Conservation (phyloP, 202 grass and related monocot genomes). For the Setaria viridis region DNA sequence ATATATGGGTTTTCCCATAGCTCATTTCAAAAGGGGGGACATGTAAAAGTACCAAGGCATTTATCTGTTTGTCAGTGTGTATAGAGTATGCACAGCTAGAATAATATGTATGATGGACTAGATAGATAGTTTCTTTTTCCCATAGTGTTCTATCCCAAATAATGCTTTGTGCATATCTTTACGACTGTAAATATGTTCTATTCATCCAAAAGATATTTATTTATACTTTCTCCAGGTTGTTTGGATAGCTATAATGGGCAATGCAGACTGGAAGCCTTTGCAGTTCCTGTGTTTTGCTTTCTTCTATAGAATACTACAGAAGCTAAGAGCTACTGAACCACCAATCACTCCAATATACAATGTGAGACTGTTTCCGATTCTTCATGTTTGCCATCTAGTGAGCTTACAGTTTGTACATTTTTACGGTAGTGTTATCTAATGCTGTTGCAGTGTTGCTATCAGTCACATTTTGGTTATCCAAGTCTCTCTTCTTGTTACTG, state of each 20-base stretch:
- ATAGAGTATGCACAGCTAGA: not conserved
- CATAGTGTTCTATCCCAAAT: constrained; percentile 22
- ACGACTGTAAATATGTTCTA: constrained; percentile 4
- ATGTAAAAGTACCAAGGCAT: constrained; percentile 13
- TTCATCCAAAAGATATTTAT: constrained; percentile 39
- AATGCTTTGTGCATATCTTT: not conserved
- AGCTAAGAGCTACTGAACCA: constrained; percentile 86
- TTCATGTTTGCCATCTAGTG: not conserved
- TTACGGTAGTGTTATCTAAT: constrained; percentile 1
- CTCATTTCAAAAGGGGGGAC: not conserved
- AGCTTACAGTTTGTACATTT: not conserved
- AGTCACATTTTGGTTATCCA: constrained; percentile 18
- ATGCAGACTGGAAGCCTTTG: constrained; percentile 91
- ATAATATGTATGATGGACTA: not conserved
- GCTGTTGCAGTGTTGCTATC: not conserved
- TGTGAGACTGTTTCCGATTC: constrained; percentile 59
- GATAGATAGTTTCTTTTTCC: not conserved
- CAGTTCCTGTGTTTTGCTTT: constrained; percentile 92
- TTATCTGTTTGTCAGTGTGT: constrained; percentile 4
- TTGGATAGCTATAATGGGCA: constrained; percentile 74
- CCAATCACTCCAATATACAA: constrained; percentile 78
- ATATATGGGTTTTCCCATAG: not conserved
- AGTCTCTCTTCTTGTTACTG: not conserved
- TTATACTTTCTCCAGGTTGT: constrained; percentile 65
- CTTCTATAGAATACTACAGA: constrained; percentile 98